These are phyloP conservation scores for Pichia kudriavzevii DNA, from an alignment of 1,139 yeast species.

Conservation along the genomic window DNA sequence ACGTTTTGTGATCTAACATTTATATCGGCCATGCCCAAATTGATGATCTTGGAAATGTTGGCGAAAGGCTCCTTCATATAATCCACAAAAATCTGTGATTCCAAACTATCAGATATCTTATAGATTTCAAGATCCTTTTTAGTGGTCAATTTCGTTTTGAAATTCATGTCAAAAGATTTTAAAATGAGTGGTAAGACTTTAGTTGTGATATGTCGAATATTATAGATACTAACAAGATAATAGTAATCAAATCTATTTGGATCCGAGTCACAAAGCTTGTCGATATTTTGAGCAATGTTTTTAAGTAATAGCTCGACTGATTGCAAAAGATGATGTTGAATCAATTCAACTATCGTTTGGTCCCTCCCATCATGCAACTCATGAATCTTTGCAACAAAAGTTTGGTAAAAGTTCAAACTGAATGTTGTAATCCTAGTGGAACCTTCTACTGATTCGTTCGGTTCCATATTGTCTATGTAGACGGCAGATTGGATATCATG, in stretches of 20 bases:
- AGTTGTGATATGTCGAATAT: slow-evolving; percentile 41
- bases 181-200: slow-evolving; percentile 41
- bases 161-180: slow-evolving; percentile 39
- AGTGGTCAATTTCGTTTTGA: slow-evolving; percentile 35
- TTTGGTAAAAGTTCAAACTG: slow-evolving; percentile 33
- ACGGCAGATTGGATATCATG: slow-evolving; percentile 20
- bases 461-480: slow-evolving; percentile 24
- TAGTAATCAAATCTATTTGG: slow-evolving; percentile 18
- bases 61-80: slow-evolving; percentile 47
- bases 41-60: slow-evolving; percentile 39
- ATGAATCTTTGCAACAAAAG: slow-evolving; percentile 19
- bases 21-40: slow-evolving; percentile 38
- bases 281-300: slow-evolving; percentile 39
- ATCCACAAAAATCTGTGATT: slow-evolving; percentile 47
- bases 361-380: slow-evolving; percentile 17
- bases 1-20: slow-evolving; percentile 34
- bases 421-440: slow-evolving; percentile 43
- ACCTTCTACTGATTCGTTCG: slow-evolving; percentile 28
- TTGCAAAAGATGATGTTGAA: slow-evolving; percentile 42
- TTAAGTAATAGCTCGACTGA: slow-evolving; percentile 45
- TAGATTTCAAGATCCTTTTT: slow-evolving; percentile 35
- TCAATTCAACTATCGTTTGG: slow-evolving; percentile 34
- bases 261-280: slow-evolving; percentile 29
- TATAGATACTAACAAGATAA: slow-evolving; percentile 36
- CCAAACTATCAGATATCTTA: slow-evolving; percentile 40